Evolutionary conservation across 495 filamentous ascomycete genomes (phyloP).

Genomic region (Xylaria acuta): DNA sequence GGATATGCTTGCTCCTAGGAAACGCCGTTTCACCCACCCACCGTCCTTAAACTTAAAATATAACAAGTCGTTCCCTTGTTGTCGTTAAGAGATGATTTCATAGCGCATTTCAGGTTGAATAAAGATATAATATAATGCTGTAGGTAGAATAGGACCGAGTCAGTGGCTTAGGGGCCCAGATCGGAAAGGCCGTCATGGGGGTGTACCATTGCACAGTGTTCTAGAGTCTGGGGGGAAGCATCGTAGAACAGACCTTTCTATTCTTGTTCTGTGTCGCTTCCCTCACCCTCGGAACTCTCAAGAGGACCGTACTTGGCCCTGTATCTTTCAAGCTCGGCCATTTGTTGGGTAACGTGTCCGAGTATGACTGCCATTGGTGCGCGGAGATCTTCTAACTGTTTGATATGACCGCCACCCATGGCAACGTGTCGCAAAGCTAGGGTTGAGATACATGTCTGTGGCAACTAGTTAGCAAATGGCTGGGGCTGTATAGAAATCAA

Average conservation of each 20-base stretch:
- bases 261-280: constrained; percentile 43
- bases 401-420: constrained; percentile 47
- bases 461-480: constrained; percentile 24
- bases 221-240: background rate
- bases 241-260: constrained; percentile 9
- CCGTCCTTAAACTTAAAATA: constrained; percentile 16
- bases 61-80: constrained; percentile 6
- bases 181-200: background rate
- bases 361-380: constrained; percentile 58
- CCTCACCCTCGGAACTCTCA: constrained; percentile 32
- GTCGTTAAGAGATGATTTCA: constrained; percentile 21
- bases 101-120: constrained; percentile 21
- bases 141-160: constrained; percentile 12
- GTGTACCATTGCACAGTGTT: constrained; percentile 25
- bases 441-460: constrained; percentile 68
- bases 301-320: constrained; percentile 53
- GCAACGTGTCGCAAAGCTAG: constrained; percentile 70
- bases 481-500: background rate
- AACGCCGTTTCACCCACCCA: constrained; percentile 25
- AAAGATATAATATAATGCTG: constrained; percentile 26
- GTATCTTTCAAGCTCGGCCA: constrained; percentile 56
- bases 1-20: constrained; percentile 23
- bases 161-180: background rate
- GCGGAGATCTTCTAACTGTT: constrained; percentile 52
- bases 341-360: constrained; percentile 46